Base-by-base conservation (phyloP, 139 green algal genomes). In the Coccomyxa sp. region DNA sequence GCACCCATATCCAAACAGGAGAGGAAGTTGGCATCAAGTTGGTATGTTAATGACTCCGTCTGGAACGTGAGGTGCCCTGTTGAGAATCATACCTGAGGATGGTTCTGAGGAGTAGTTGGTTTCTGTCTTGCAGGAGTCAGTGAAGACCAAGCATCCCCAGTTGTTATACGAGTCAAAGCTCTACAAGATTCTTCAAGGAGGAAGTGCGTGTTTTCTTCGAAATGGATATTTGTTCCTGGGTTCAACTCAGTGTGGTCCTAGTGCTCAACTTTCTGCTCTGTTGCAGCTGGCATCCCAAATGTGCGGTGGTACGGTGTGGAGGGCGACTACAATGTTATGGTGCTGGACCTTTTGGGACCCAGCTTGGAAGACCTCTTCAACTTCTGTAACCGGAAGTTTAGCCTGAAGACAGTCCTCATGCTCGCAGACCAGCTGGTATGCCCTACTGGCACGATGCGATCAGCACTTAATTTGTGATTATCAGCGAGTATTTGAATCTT, bases 1-100 rank as follows among this genome's bases (percentile, higher is more conserved):
- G 97, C 67, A 98, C 95, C 10, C 96, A 99, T 85, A 93, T 99
- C 59, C 94, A 98, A 79, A 99, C 96, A 0, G 93, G 94, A 38
- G 97, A 99, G 87, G 97, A 99, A 83, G 96, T 99, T n/a, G 97
- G 94, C 79, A 99, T 99, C 76, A 99, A 99, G 91, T 89, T 99
- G 90, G 96, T 98, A 25, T 87, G 63, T 71, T 3, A 21, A 21
- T 21, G 63, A 1, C 1, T 25, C 9, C 10, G 63, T 71, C 18
- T 25, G 1, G 18, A 71, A 25, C 21, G 63, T 25, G 63, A 28
- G 63, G 18, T 25, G 63, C 21, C 21, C 18, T 25, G 18, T 21
- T 71, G 63, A 71, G 18, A 71, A 25, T 9, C 63, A 21, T 71
- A 25, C 63, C 63, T 25, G 1, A 1, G 18, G 21, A 1, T 71